These are phyloP conservation scores for Suhomyces sp. DNA, from an alignment of 805 yeast genomes.

Conservation along the genomic window DNA sequence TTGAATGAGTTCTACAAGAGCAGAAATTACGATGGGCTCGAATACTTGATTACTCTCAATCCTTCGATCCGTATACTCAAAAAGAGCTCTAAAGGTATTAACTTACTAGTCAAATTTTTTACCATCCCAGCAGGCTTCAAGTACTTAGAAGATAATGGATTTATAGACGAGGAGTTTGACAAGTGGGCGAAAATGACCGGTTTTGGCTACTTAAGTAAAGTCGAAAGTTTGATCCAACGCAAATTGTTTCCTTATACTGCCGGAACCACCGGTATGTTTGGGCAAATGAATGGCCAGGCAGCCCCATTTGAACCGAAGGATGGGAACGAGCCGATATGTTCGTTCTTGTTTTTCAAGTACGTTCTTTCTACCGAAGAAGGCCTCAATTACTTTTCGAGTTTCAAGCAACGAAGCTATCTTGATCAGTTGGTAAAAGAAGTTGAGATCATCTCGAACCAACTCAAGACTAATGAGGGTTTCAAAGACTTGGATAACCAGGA, in stretches of 20 bases:
- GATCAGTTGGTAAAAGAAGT: conserved; percentile 29
- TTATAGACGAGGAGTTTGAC: conserved; percentile 62
- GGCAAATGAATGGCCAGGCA: not conserved
- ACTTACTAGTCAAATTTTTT: conserved; percentile 60
- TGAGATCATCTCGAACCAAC: conserved; percentile 13
- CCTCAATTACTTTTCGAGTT: conserved; percentile 49
- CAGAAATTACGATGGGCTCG: conserved; percentile 39
- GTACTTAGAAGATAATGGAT: conserved; percentile 54
- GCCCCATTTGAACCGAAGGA: not conserved
- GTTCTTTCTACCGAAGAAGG: conserved; percentile 83
- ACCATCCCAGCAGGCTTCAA: conserved; percentile 68
- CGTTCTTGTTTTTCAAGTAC: conserved; percentile 71
- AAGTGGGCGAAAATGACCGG: conserved; percentile 57
- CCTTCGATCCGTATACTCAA: conserved; percentile 51
- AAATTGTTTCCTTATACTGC: conserved; percentile 2
- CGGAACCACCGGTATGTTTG: not conserved
- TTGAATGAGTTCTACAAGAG: conserved; percentile 19
- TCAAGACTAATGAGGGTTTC: conserved; percentile 12
- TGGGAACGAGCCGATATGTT: not conserved
- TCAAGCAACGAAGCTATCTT: conserved; percentile 43
- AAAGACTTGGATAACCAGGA: conserved; percentile 16
- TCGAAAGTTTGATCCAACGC: conserved; percentile 39
- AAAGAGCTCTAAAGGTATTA: conserved; percentile 27
- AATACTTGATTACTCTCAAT: conserved; percentile 46
- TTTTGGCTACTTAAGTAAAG: conserved; percentile 30